Evolutionary conservation across 371 early-diverging fungal genomes (phyloP).

Genomic region (Circinella minor): DNA sequence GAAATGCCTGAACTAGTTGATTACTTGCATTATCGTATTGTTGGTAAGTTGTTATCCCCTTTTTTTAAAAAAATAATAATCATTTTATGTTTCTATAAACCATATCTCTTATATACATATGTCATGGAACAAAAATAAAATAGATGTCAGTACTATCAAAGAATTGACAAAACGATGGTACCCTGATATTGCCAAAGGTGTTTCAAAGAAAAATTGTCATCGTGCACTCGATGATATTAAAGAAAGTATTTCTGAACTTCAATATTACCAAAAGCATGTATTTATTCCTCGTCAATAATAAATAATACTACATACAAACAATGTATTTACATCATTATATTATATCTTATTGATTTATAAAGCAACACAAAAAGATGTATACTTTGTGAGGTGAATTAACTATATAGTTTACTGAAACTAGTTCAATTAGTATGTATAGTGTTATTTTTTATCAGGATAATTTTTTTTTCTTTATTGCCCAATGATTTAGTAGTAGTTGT

Average conservation of each 20-base stretch:
- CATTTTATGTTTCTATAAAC: too few relatives aligned
- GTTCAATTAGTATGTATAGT: too few relatives aligned
- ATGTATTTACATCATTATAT: too few relatives aligned
- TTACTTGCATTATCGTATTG: constrained; percentile 86
- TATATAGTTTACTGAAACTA: too few relatives aligned
- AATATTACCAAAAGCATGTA: constrained; percentile 68
- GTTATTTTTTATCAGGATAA: too few relatives aligned
- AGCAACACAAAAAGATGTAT: too few relatives aligned
- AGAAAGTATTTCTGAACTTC: constrained; percentile 88
- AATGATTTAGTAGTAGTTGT: too few relatives aligned
- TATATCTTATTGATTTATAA: too few relatives aligned
- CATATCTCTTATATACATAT: neutral
- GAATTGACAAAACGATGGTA: constrained; percentile 86
- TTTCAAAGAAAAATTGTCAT: constrained; percentile 64
- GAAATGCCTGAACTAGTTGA: constrained; percentile 84
- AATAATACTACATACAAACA: too few relatives aligned
- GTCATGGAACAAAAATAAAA: neutral
- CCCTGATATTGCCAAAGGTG: constrained; percentile 46
- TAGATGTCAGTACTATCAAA: constrained; percentile 91
- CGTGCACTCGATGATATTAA: constrained; percentile 91
- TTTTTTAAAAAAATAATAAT: too few relatives aligned
- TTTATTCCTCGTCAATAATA: constrained; percentile 39
- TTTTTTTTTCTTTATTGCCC: too few relatives aligned
- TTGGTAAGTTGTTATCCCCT: constrained; percentile 42
- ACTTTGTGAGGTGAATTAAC: too few relatives aligned